Evolutionary conservation across 495 filamentous ascomycete genomes (phyloP).

Genomic region (Penicillium nucicola): DNA sequence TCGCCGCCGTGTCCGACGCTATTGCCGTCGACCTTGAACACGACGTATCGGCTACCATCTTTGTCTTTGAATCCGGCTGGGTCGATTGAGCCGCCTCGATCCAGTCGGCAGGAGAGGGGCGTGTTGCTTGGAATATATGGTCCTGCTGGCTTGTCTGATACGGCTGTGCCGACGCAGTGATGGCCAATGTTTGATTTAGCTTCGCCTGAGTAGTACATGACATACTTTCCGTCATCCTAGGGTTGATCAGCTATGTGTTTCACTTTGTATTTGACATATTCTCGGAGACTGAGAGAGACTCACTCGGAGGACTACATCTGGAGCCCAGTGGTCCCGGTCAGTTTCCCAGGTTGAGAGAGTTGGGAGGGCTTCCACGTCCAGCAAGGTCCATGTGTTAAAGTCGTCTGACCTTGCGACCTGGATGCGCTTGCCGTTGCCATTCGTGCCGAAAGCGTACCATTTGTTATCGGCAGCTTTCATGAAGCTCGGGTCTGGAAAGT

Average conservation of each 20-base stretch:
- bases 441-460: slow-evolving; percentile 44
- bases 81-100: slow-evolving; percentile 58
- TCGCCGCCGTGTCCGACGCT: slow-evolving; percentile 53
- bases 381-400: slow-evolving; percentile 32
- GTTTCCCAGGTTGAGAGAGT: slow-evolving; percentile 32
- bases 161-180: slow-evolving; percentile 57
- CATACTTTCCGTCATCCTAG: slow-evolving; percentile 45
- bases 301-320: slow-evolving; percentile 39
- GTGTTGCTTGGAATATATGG: slow-evolving; percentile 47
- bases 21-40: slow-evolving; percentile 65
- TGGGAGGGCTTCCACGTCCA: slow-evolving; percentile 38
- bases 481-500: slow-evolving; percentile 40
- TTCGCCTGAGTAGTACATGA: slow-evolving; percentile 60
- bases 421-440: slow-evolving; percentile 29
- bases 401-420: slow-evolving; percentile 35
- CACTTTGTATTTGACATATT: not conserved
- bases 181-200: slow-evolving; percentile 27
- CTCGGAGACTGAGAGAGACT: slow-evolving; percentile 2
- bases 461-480: slow-evolving; percentile 25
- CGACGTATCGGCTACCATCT: slow-evolving; percentile 52
- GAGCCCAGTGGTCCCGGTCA: slow-evolving; percentile 34
- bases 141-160: slow-evolving; percentile 38
- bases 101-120: slow-evolving; percentile 49
- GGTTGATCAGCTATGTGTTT: slow-evolving; percentile 5
- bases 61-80: slow-evolving; percentile 49